Percentiles rank a stretch among this genome's conserved stretches.
These are phyloP conservation scores for Cryptococcus neoformans DNA, from an alignment of 1,284 basidiomycete genomes.

Conservation along the genomic window DNA sequence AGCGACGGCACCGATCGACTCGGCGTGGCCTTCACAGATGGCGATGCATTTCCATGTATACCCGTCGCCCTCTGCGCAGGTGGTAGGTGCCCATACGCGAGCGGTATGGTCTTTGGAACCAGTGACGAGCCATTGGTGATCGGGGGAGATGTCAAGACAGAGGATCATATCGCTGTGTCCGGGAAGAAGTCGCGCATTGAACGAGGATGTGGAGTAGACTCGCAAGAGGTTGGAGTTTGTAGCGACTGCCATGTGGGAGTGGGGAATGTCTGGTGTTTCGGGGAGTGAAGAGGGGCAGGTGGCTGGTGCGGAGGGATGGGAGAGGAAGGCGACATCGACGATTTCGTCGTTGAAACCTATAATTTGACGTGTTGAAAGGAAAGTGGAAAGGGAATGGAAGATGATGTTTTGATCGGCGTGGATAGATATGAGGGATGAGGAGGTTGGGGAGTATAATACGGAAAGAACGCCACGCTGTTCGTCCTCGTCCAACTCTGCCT, in stretches of 20 bases:
- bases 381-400: slow-evolving; percentile 69
- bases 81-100: slow-evolving; percentile 71
- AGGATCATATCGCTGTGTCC: slow-evolving; percentile 93
- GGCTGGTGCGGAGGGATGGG: slow-evolving; percentile 32
- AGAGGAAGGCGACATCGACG: slow-evolving; percentile 77
- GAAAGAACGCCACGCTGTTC: slow-evolving; percentile 56
- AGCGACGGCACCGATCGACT: slow-evolving; percentile 87
- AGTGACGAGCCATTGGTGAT: slow-evolving; percentile 73
- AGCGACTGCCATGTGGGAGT: slow-evolving; percentile 79
- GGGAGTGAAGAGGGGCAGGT: not conserved
- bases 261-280: slow-evolving; percentile 4
- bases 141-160: slow-evolving; percentile 67
- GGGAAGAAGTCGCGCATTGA: slow-evolving; percentile 76
- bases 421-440: slow-evolving; percentile 72
- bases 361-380: slow-evolving; percentile 71
- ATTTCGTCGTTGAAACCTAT: slow-evolving; percentile 99
- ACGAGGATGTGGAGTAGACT: slow-evolving; percentile 67
- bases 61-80: slow-evolving; percentile 47
- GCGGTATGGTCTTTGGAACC: slow-evolving; percentile 91
- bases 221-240: slow-evolving; percentile 93
- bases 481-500: slow-evolving; percentile 60
- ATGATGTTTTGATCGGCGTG: slow-evolving; percentile 97
- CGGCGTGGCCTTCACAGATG: slow-evolving; percentile 88
- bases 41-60: slow-evolving; percentile 71
- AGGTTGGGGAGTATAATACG: slow-evolving; percentile 58